These are phyloP conservation scores for Kernera saxatilis DNA, from an alignment of 345 rosid genomes.

Conservation along the genomic window DNA sequence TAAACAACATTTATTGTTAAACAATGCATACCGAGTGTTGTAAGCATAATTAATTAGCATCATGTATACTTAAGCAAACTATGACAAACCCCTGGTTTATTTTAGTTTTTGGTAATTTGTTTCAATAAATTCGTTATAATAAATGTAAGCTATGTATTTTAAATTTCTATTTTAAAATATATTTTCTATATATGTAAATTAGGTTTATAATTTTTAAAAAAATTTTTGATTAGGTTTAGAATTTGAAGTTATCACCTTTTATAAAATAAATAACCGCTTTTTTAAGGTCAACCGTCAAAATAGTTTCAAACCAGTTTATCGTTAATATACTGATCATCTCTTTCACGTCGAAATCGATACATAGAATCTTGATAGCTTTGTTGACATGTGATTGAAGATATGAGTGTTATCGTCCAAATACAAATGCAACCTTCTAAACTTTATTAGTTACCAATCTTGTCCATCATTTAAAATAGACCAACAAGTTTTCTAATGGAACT, in stretches of 20 bases:
- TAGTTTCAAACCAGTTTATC: background rate
- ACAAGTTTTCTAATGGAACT: slow-evolving; percentile 15
- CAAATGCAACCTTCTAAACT: slow-evolving; percentile 25
- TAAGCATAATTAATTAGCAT: no score
- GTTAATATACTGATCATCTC: background rate
- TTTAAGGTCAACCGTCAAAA: background rate
- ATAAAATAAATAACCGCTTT: background rate
- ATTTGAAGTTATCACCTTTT: background rate
- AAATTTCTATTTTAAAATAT: no score
- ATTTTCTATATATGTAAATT: no score
- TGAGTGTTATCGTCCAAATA: slow-evolving; percentile 28
- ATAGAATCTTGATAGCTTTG: slow-evolving; percentile 20
- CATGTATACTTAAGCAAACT: no score
- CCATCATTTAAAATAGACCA: slow-evolving; percentile 19
- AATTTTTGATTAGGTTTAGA: background rate
- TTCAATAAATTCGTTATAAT: no score
- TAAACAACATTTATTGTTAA: background rate
- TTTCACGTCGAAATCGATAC: slow-evolving; percentile 20
- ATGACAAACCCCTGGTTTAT: no score
- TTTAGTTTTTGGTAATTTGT: no score
- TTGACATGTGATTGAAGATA: slow-evolving; percentile 27
- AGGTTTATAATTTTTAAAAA: no score
- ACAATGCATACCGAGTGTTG: no score
- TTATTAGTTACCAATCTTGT: slow-evolving; percentile 33
- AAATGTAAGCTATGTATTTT: no score